A percentile compares a stretch with the other conserved stretches of the same genome.
Conservation (phyloP, 352 stramenopile genomes). For the Phytophthora sojae region DNA sequence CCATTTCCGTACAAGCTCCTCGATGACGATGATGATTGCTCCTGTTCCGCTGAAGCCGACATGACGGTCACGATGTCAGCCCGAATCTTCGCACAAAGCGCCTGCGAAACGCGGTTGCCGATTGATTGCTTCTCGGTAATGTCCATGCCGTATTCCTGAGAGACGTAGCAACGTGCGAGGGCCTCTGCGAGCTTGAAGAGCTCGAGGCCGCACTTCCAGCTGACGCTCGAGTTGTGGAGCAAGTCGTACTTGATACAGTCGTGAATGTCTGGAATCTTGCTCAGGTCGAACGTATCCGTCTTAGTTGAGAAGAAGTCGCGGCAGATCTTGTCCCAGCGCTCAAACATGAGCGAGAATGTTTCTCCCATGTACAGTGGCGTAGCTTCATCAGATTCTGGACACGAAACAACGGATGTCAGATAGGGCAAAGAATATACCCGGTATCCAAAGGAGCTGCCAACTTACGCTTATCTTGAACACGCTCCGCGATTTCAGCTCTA, state of each 20-base stretch:
- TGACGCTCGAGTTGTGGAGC: conserved; percentile 96
- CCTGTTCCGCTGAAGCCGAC: conserved; percentile 53
- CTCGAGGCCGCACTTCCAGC: conserved; percentile 89
- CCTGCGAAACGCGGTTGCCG: conserved; percentile 95
- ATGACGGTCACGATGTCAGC: conserved; percentile 90
- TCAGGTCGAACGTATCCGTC: conserved; percentile 93
- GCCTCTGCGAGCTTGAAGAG: conserved; percentile 95
- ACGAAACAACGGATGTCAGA: not conserved
- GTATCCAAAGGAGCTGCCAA: conserved; percentile 10
- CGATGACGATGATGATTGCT: conserved; percentile 32
- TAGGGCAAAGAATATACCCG: not conserved
- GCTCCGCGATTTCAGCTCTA: conserved; percentile 81
- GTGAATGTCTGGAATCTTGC: conserved; percentile 97
- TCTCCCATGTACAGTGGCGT: conserved; percentile 95
- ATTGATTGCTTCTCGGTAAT: conserved; percentile 95
- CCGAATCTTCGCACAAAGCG: conserved; percentile 98
- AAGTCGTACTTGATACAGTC: conserved; percentile 99
- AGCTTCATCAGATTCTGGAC: conserved; percentile 81
- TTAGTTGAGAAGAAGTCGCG: conserved; percentile 95
- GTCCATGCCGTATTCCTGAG: conserved; percentile 96
- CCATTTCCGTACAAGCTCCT: conserved; percentile 37
- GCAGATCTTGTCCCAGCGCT: conserved; percentile 95
- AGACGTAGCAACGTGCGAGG: conserved; percentile 97
- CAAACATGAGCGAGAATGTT: conserved; percentile 94
- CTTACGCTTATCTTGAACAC: conserved; percentile 69